Base-by-base conservation (phyloP, 257 asterid genomes). In the Solanum appendiculatum region DNA sequence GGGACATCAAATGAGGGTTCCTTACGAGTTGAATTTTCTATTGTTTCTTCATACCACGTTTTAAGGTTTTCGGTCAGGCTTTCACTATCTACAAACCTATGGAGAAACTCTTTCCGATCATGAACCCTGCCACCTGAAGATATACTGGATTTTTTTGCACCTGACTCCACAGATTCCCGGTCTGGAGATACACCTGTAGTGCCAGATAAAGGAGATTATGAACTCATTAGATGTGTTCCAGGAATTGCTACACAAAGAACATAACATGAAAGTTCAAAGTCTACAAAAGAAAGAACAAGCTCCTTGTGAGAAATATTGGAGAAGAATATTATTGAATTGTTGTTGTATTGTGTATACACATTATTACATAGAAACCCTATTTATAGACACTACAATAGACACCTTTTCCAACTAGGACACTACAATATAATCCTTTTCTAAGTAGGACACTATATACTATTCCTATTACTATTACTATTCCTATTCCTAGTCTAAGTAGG, bases 51-150 rank as follows among this genome's bases (percentile, higher is more conserved):
- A 48, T 93, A 89, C 99, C 99, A 96, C 73, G 87, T 68, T 31
- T 82, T 86, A 63, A 97, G 94, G 89, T 90, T 90, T 86, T 87
- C 92, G 69, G 89, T 90, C 88, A 97, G 88, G 74, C 77, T 44
- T 83, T 93, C 94, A 78, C 95, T 91, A 89, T 94, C 98, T 34
- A 94, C 92, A 89, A 97, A 97, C 92, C 93, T 95, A 80, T 91
- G 96, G 42, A 97, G 95, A 88, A 97, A 96, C 89, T 95, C 98
- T 91, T 92, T 95, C 64, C 95, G 90, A 74, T 94, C 98, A 11
- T 91, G 98, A 86, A 91, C 82, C 87, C 92, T 88, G 74, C 97
- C 93, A 69, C 98, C 95, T 18, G 96, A 91, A 70, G 99, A 94
- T 63, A 91, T 86, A 91, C 95, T 93, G 82, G 98, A 96, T 77